Conservation (phyloP, 2,329 filamentous ascomycete genomes). For the Colletotrichum liaoningense region DNA sequence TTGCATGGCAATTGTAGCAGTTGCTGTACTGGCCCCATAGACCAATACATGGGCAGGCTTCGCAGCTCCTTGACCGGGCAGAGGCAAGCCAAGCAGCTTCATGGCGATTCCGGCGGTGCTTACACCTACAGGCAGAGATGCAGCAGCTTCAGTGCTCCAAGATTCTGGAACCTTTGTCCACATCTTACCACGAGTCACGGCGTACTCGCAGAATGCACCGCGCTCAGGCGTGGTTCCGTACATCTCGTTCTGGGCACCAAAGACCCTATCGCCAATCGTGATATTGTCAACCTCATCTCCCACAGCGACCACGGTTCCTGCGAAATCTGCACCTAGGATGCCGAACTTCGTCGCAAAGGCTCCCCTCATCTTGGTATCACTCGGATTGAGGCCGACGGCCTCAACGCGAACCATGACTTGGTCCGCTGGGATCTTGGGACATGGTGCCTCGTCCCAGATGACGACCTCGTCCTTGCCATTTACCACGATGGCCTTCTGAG, state of each 20-base stretch:
- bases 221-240: constrained; percentile 43
- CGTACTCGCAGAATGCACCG: constrained; percentile 54
- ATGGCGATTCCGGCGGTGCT: constrained; percentile 58
- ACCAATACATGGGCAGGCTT: constrained; percentile 40
- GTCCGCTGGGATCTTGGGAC: background rate
- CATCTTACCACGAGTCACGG: constrained; percentile 50
- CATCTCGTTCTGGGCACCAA: constrained; percentile 32
- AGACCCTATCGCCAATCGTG: constrained; percentile 43
- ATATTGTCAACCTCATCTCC: constrained; percentile 36
- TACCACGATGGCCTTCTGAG: background rate
- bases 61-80: constrained; percentile 50
- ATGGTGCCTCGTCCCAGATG: background rate
- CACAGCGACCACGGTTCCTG: constrained; percentile 36
- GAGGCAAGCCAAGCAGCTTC: constrained; percentile 54
- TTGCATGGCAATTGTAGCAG: constrained; percentile 43
- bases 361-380: constrained; percentile 43
- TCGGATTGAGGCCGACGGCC: constrained; percentile 44
- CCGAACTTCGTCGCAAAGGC: background rate
- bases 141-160: constrained; percentile 58
- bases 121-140: constrained; percentile 54
- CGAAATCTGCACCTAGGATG: constrained; percentile 44
- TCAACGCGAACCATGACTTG: background rate
- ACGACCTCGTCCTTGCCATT: constrained; percentile 1
- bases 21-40: constrained; percentile 43
- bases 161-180: constrained; percentile 53